These are phyloP conservation scores for Tolypocladium tropicale DNA, from an alignment of 2,329 filamentous ascomycete species.

Conservation along the genomic window DNA sequence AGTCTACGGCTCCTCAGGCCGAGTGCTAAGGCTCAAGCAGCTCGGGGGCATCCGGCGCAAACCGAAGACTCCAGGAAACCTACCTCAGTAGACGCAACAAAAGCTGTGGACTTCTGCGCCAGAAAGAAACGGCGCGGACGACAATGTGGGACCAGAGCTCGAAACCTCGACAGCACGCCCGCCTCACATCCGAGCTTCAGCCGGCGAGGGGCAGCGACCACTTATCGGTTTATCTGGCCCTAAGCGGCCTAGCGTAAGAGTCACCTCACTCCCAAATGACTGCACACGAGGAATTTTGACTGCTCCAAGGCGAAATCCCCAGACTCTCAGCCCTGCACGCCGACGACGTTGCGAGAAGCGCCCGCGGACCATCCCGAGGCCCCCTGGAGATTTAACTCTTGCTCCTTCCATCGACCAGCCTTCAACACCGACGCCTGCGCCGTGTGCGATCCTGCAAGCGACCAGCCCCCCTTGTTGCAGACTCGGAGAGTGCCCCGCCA, in stretches of 20 bases:
- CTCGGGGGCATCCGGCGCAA: too few relatives aligned
- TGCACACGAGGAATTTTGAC: slow-evolving; percentile 34
- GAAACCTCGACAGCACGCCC: too few relatives aligned
- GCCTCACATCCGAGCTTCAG: slow-evolving; percentile 14
- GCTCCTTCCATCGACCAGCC: neutral
- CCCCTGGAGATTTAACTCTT: neutral
- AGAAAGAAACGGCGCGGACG: too few relatives aligned
- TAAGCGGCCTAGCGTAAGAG: slow-evolving; percentile 26
- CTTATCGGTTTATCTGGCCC: slow-evolving; percentile 29
- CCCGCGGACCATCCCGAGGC: neutral
- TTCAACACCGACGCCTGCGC: neutral
- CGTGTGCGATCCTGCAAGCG: neutral
- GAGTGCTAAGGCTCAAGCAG: too few relatives aligned
- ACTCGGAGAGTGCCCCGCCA: slow-evolving; percentile 17
- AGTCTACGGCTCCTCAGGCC: too few relatives aligned
- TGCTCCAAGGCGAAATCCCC: slow-evolving; percentile 23
- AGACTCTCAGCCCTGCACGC: slow-evolving; percentile 7
- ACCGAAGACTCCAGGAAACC: too few relatives aligned
- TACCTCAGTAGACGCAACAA: too few relatives aligned
- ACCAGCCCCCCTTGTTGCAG: neutral
- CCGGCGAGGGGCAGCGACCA: slow-evolving; percentile 22
- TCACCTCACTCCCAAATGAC: slow-evolving; percentile 22
- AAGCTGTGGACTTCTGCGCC: too few relatives aligned
- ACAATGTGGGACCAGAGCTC: neutral
- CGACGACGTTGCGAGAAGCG: slow-evolving; percentile 5